Base-by-base conservation (phyloP, 257 asterid species). In the Lavandula angustifolia region DNA sequence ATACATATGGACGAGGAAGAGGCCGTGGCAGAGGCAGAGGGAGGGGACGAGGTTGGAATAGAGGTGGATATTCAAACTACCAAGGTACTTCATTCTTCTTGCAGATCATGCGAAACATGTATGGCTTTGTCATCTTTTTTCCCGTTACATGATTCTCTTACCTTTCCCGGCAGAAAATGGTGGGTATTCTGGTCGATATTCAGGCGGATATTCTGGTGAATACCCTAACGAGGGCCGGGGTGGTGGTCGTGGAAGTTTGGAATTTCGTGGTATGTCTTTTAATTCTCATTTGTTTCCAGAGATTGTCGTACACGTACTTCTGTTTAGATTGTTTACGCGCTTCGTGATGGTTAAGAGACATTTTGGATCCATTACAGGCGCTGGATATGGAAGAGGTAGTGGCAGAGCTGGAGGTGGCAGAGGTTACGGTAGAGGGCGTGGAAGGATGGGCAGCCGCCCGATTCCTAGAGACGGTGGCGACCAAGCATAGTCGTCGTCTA, bases 11-110 rank as follows among this genome's bases (percentile, higher is more conserved):
- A 54, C 84, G 87, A 67, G 96, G 96, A 50, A 75, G 95, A 42
- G 96, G 91, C 74, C 89, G 94, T 79, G 97, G 96, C 59, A 81
- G 94, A 74, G 97, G 96, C 59, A 81, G 94, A 74, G 98, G 92
- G 35, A 85, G 97, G 70, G 98, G 95, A 4, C 81, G 85, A 48
- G 95, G 95, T 75, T 92, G 89, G 94, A 83, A 77, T 84, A 82
- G 94, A 79, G 97, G 94, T 76, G 96, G 95, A 76, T 85, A 86
- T 71, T 73, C 78, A 58, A 85, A 89, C 76, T 74, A 78, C 74
- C 75, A 40, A 40, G 83, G 83, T 78, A 69, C 63, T 47, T 37
- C 4, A 14, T 44, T 34, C 33, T 54, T 16, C 38, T 68, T 51
- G 16, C 48, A 46, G 16, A 38, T 33, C 53, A 33, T 61, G n/a